These are phyloP conservation scores for Tetrahymena borealis DNA, from an alignment of 73 alveolate genomes.

Conservation along the genomic window DNA sequence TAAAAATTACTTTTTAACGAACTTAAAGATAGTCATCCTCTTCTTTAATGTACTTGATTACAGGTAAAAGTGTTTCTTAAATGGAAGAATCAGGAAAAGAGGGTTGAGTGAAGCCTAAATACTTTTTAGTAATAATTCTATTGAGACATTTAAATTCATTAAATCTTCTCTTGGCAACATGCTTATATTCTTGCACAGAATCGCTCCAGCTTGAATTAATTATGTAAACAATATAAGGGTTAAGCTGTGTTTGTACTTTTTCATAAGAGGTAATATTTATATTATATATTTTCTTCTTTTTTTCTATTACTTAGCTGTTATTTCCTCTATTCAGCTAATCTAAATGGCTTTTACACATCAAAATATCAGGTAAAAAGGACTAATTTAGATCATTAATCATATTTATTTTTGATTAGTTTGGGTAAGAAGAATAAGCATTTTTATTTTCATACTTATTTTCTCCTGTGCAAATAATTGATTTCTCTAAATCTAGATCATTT, in stretches of 20 bases:
- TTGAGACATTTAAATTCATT: neutral
- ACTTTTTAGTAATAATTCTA: neutral
- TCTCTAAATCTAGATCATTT: too few species aligned
- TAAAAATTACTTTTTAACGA: neutral
- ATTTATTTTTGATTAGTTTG: too few species aligned
- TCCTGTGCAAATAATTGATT: too few species aligned
- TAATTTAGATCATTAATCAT: neutral
- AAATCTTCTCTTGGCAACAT: neutral
- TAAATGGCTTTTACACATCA: neutral
- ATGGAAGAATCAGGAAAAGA: neutral
- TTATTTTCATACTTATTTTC: too few species aligned
- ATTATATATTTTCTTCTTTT: neutral
- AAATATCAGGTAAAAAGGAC: neutral
- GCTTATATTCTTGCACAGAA: neutral
- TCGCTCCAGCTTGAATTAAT: neutral
- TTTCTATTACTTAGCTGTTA: neutral
- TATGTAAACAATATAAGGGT: neutral
- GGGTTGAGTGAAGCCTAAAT: neutral
- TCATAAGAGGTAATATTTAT: neutral
- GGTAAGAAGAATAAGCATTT: too few species aligned
- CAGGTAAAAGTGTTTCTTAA: neutral
- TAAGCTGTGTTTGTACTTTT: neutral
- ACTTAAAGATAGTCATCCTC: neutral
- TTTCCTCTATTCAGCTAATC: neutral
- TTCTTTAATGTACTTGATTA: neutral